Base-by-base conservation (phyloP, 345 rosid species). In the Acer campestre region DNA sequence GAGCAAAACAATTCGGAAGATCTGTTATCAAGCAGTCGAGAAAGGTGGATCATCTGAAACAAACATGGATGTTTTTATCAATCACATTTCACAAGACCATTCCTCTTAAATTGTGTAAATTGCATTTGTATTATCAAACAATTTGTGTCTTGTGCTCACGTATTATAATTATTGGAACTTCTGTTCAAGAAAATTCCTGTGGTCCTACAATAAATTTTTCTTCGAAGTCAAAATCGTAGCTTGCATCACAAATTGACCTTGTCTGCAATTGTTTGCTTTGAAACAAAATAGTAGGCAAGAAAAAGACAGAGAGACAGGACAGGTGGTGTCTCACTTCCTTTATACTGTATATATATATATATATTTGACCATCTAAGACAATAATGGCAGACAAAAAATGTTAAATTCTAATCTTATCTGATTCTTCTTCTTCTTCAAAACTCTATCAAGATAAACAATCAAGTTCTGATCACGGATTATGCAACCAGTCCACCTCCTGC, bases 21-120 rank as follows among this genome's bases (percentile, higher is more conserved):
- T 31, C 8, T 75, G 75, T 46, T 22, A 65, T 53, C 11, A 17
- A 31, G 82, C 82, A 63, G 46, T 80, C 10, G 51, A 20, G 11
- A 23, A 62, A 53, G 79, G 74, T 42, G 82, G 82, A 62, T 67
- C 79, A 18, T 79, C 78, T n/a, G 58, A 68, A 1, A 48, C 12
- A 51, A 40, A 80, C 70, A 20, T 80, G 17, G 67, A 62, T 46
- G 29, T 18, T 20, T 80, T 80, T 51, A 68, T 79, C 44, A 66
- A 7, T 16, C 35, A 66, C 35, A 31, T 66, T 40, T 66, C 27
- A 59, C 64, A 59, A 22, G 29, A 10, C 13, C 64, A 59, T 12
- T n/a, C 11, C 27, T n/a, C 11, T n/a, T 59, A 59, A 59, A 7
- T 9, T 18, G 53, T 17, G 44, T 1, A 66, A 35, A 35, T 31